A percentile compares a stretch with the other conserved stretches of the same genome.
Conservation (phyloP, 208 protist species). For the Strigomonas culicis region DNA sequence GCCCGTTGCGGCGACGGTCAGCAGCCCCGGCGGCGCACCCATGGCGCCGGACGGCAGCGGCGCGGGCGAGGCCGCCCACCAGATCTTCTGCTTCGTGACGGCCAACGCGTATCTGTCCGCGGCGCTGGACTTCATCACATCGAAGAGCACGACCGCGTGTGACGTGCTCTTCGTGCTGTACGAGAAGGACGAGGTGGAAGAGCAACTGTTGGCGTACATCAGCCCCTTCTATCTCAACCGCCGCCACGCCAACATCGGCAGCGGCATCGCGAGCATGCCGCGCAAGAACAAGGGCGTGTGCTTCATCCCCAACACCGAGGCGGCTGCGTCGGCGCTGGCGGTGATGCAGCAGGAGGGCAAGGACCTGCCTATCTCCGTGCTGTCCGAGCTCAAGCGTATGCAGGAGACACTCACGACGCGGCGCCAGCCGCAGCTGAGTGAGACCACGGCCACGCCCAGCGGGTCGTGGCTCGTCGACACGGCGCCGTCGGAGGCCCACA, state of each 20-base stretch:
- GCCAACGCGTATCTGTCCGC: constrained; percentile 58
- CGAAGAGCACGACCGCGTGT: neutral
- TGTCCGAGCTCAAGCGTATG: constrained; percentile 49
- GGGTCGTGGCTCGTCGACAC: too few relatives aligned
- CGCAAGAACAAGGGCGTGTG: constrained; percentile 16
- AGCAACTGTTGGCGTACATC: constrained; percentile 53
- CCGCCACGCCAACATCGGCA: neutral
- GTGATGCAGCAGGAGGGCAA: constrained; percentile 47
- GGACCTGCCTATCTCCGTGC: constrained; percentile 43
- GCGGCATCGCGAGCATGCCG: neutral
- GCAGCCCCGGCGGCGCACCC: neutral
- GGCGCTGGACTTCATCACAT: constrained; percentile 45
- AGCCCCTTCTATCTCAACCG: constrained; percentile 11
- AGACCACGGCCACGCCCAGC: too few relatives aligned
- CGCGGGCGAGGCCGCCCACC: constrained; percentile 7
- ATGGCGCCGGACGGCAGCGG: neutral
- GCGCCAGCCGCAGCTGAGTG: neutral
- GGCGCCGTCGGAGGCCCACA: constrained; percentile 2
- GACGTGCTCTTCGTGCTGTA: constrained; percentile 62
- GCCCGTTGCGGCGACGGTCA: neutral
- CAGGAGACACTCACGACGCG: constrained; percentile 25
- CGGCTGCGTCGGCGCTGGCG: constrained; percentile 38
- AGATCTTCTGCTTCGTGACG: constrained; percentile 24
- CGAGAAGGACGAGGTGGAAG: constrained; percentile 55
- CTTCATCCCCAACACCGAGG: constrained; percentile 43